Base-by-base conservation (phyloP, 805 yeast species). In the Cyberlindnera subsufficiens region DNA sequence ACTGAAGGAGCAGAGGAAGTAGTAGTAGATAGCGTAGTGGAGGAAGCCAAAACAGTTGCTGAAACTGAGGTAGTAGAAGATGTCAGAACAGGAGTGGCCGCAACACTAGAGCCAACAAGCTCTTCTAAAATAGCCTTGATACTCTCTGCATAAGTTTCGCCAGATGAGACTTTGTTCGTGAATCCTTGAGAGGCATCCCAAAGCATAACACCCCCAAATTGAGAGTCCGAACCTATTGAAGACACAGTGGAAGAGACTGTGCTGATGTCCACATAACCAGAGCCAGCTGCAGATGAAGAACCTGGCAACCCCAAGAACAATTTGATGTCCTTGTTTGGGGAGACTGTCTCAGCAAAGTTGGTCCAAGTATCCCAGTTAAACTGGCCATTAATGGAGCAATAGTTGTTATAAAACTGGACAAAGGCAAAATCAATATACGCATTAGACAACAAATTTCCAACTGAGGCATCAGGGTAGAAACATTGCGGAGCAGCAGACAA, bases 401-500 rank as follows among this genome's bases (percentile, higher is more conserved):
- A 72, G 66, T 89, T 89, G 75, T 89, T 89, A 74, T 88, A 89
- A 67, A 89, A 89, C 67, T 88, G 96, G 51, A 90, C 74, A 59
- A 86, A 87, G 5, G 87, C 84, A 61, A 79, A 87, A 64, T 89
- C 96, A 51, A 89, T 69, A 32, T 76, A 69, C 10, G 86, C 79
- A 32, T 69, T 68, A 29, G 71, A 71, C 52, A 85, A 64, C 42
- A 77, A 71, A 44, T 77, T 72, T 63, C 84, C 84, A 30, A 81
- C 68, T 37, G 63, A 73, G 38, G 77, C 81, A 66, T 89, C 96
- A 16, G 96, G 96, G 61, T 80, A 84, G 20, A 79, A 82, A 68
- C 96, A 90, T 67, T 88, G 96, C 17, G 96, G 96, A 49, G 96
- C 91, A 51, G 96, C 96, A 41, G 95, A 79, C 36, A 88, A 67